A percentile compares a stretch with the other conserved stretches of the same genome.
Evolutionary conservation across 2,329 filamentous ascomycete genomes (phyloP).

Genomic region (Lachnellula occidentalis): DNA sequence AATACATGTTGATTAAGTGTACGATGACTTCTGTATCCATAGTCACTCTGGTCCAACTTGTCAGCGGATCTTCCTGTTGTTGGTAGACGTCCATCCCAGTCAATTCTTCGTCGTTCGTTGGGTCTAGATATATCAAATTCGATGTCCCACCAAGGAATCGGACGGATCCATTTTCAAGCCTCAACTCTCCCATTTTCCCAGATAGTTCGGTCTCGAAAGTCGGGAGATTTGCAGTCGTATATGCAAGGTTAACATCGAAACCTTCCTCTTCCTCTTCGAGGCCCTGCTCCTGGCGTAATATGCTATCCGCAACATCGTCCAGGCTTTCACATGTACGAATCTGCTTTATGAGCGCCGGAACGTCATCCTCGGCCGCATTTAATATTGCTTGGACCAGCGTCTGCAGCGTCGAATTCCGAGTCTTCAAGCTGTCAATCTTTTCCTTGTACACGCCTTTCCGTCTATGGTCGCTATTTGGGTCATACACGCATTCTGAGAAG

Average conservation of each 20-base stretch:
- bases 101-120: constrained; percentile 34
- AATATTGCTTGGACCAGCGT: constrained; percentile 90
- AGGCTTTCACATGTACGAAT: constrained; percentile 76
- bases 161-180: constrained; percentile 79
- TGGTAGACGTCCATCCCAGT: constrained; percentile 27
- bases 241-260: constrained; percentile 37
- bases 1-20: constrained; percentile 95
- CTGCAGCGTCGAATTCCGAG: constrained; percentile 79
- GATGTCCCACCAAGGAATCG: constrained; percentile 93
- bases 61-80: constrained; percentile 60
- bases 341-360: constrained; percentile 71
- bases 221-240: constrained; percentile 37
- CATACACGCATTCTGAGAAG: constrained; percentile 73
- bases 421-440: constrained; percentile 83
- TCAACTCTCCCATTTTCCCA: constrained; percentile 87
- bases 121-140: constrained; percentile 76
- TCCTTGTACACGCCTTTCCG: constrained; percentile 96
- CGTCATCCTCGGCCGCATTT: constrained; percentile 84
- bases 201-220: constrained; percentile 70
- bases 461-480: constrained; percentile 91
- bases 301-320: constrained; percentile 31
- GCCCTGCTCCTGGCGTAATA: constrained; percentile 28
- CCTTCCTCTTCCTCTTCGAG: constrained; percentile 35
- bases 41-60: constrained; percentile 85
- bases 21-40: constrained; percentile 71